Conservation (phyloP, 208 protist genomes). For the Wallacemonas sp. region DNA sequence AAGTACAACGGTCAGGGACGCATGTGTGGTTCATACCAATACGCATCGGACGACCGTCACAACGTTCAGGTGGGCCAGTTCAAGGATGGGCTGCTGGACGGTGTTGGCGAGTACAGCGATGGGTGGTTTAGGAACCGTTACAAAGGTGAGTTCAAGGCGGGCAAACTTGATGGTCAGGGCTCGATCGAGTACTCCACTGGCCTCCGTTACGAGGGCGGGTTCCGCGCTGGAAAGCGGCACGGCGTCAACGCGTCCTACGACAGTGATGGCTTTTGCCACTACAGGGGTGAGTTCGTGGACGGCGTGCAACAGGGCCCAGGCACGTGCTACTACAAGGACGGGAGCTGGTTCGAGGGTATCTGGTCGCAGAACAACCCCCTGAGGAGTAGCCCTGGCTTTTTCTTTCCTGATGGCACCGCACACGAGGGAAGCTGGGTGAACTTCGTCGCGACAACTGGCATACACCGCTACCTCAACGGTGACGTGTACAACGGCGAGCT, state of each 20-base stretch:
- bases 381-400: not conserved
- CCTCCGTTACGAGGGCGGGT: conserved; percentile 71
- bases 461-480: conserved; percentile 78
- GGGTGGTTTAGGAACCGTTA: conserved; percentile 30
- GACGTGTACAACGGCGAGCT: conserved; percentile 63
- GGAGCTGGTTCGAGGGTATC: not conserved
- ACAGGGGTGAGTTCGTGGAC: conserved; percentile 80
- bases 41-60: conserved; percentile 28
- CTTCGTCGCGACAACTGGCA: conserved; percentile 26
- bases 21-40: conserved; percentile 42
- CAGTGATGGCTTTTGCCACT: conserved; percentile 36
- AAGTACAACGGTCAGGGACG: conserved; percentile 57
- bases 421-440: not conserved
- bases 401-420: conserved; percentile 56
- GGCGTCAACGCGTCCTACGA: conserved; percentile 62
- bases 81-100: conserved; percentile 38
- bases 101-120: conserved; percentile 34
- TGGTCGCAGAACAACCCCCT: not conserved
- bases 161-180: conserved; percentile 52
- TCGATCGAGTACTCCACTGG: conserved; percentile 25
- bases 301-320: conserved; percentile 74
- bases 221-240: conserved; percentile 51
- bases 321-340: conserved; percentile 17
- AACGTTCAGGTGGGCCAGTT: conserved; percentile 32
- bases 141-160: conserved; percentile 55